phyloP scores from a whole-genome alignment of 2,329 filamentous ascomycete genomes.

The Nectriaceae sp. region DNA sequence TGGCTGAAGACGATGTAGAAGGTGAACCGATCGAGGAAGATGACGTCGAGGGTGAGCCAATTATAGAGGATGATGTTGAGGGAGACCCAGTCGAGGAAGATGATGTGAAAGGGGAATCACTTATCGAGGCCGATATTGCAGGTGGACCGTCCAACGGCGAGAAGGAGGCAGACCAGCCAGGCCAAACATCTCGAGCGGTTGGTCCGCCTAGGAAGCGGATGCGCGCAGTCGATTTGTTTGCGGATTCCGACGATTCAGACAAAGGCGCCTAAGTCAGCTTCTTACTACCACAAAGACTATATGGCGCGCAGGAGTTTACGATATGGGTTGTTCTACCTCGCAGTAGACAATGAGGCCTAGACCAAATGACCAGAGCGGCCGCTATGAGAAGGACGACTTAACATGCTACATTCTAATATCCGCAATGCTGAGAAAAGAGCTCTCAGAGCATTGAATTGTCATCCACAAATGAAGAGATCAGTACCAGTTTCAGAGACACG shows the following conservation, averaged over 20 bases:
- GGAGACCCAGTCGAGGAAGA: conserved; percentile 47
- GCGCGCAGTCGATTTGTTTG: conserved; percentile 86
- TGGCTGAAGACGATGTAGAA: conserved; percentile 51
- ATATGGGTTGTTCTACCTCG: no score
- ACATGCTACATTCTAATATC: no score
- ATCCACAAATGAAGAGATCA: no score
- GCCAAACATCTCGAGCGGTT: conserved; percentile 14
- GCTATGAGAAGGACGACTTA: no score
- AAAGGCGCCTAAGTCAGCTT: conserved; percentile 14
- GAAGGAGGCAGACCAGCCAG: conserved; percentile 13
- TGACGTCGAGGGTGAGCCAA: conserved; percentile 45
- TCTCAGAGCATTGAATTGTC: no score
- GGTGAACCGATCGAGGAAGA: conserved; percentile 49
- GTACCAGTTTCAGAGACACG: no score
- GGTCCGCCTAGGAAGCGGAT: conserved; percentile 60
- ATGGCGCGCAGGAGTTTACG: no score
- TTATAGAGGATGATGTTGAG: conserved; percentile 51
- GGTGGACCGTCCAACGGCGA: conserved; percentile 17
- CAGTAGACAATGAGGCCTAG: no score
- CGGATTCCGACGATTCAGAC: conserved; percentile 63
- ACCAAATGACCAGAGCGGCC: no score
- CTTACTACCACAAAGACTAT: no score
- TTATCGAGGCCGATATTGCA: conserved; percentile 47
- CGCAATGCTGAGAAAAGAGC: no score
- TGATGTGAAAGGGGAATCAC: conserved; percentile 41